phyloP scores from a whole-genome alignment of 495 filamentous ascomycete genomes.

The Talaromyces borbonicus region DNA sequence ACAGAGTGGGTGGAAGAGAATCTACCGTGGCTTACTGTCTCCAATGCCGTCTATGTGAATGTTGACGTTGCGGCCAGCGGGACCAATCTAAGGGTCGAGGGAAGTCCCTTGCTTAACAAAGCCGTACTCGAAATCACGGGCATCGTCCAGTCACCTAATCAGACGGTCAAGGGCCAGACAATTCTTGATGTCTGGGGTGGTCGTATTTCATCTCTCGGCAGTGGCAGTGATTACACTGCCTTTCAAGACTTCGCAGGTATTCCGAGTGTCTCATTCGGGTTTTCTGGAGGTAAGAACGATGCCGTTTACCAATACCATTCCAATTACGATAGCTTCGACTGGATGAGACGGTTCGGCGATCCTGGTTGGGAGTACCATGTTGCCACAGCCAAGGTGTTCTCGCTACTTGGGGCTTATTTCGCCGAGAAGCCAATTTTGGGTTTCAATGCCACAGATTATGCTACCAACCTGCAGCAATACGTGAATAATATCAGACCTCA shows the following conservation, averaged over 20 bases:
- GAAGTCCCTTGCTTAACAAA: slow-evolving; percentile 69
- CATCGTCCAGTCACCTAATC: slow-evolving; percentile 69
- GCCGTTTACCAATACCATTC: slow-evolving; percentile 70
- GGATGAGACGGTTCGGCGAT: slow-evolving; percentile 66
- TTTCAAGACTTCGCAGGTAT: slow-evolving; percentile 68
- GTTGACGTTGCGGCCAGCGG: slow-evolving; percentile 56
- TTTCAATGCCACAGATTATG: slow-evolving; percentile 41
- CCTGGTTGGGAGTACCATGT: slow-evolving; percentile 51
- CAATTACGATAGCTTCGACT: slow-evolving; percentile 66
- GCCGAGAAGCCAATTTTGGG: slow-evolving; percentile 38
- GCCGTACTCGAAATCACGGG: slow-evolving; percentile 60
- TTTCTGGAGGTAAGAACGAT: slow-evolving; percentile 27
- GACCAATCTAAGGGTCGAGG: slow-evolving; percentile 32
- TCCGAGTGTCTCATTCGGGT: slow-evolving; percentile 53
- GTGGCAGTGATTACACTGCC: slow-evolving; percentile 64
- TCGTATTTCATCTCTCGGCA: slow-evolving; percentile 56
- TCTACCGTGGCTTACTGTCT: slow-evolving; percentile 66
- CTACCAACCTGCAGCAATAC: slow-evolving; percentile 33
- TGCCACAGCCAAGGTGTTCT: slow-evolving; percentile 49
- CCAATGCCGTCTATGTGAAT: slow-evolving; percentile 67
- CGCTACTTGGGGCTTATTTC: slow-evolving; percentile 35
- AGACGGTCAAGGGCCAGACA: slow-evolving; percentile 53
- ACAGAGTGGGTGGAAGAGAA: slow-evolving; percentile 78
- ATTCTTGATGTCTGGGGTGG: slow-evolving; percentile 52
- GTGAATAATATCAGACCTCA: slow-evolving; percentile 43